Evolutionary conservation across 2,329 filamentous ascomycete genomes (phyloP), one percentile per base, ranked within the genome.

Genomic region (Ampelomyces quisqualis): DNA sequence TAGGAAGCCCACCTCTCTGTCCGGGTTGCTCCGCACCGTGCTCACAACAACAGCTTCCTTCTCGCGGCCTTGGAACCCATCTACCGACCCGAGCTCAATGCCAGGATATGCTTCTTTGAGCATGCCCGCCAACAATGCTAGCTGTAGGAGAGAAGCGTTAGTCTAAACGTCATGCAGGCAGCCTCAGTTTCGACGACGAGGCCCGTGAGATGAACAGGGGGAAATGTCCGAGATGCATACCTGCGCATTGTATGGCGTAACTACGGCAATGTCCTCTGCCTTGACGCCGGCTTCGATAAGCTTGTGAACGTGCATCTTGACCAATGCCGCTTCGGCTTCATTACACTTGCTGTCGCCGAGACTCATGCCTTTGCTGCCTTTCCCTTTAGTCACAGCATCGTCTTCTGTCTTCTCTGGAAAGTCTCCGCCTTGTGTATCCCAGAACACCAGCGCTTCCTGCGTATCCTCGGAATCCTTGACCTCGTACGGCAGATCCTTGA

Each of bases 201-300:
- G 32, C 34, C 38, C 26, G 34, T 39, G 35, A 44, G 17, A 38
- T 45, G 40, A 26, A 34, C 38, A 41, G 30, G 34, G 40, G 34
- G 20, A n/a, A n/a, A n/a, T n/a, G 6, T 17, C 6, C 15, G 19
- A 43, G 23, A 43, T 36, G 43, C 32, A 34, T 52, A 86, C 84
- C 77, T 93, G 93, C 10, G 88, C 93, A 71, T 96, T 97, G 71
- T 98, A 98, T 26, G 93, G 93, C 33, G 93, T 96, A 38, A 98
- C 84, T 9, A 97, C 84, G 1, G 91, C 93, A 57, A 98, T 90
- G 60, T 96, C 89, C 57, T 88, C 84, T 3, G 88, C 74, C 54
- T 77, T 82, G 20, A 98, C 80, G 1, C 93, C 93, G 1, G 89
- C 85, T 17, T 79, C 75, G n/a, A 95, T 79, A 27, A 98, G 73